Base-by-base conservation (phyloP, 345 rosid species). In the Balakata baccata region DNA sequence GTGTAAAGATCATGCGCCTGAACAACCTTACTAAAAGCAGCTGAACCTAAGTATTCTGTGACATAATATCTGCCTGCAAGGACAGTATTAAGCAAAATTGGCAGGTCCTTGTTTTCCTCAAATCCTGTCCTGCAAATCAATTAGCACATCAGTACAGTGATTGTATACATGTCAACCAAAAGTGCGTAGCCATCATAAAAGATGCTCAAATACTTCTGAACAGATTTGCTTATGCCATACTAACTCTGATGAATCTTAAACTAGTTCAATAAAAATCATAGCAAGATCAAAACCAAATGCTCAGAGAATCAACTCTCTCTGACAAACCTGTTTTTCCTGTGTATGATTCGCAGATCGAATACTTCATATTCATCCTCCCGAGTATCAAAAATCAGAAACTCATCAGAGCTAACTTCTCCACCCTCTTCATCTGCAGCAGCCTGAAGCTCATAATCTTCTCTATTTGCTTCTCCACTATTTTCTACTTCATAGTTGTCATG, bases 21-120 rank as follows among this genome's bases (percentile, higher is more conserved):
- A 81, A 95, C 86, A 60, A 91, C 99, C 82, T 86, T 92, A 67
- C 99, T 92, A 79, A 91, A 95, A 66, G 99, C 98, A 64, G 99
- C 98, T 0, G 98, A 95, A 45, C 98, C 99, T 11, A 95, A 80
- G 84, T 92, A 92, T 76, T 92, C 98, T 0, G 90, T 93, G 34
- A 89, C 89, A 75, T 89, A 89, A 74, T 95, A 95, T 85, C 98
- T 88, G 75, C 98, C 96, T 7, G 89, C 98, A 61, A 92, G 78
- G 73, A 90, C 86, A 1, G 90, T 75, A 79, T 95, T 89, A 53
- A 92, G 74, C 62, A 87, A 85, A 17, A 95, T 84, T 3, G 92
- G 96, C 49, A 95, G 78, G 74, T 95, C 98, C 83, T 89, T 95
- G 77, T 83, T 86, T 75, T 83, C 98, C 88, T 95, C 99, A 20